Percentiles rank a stretch among this genome's conserved stretches.
Evolutionary conservation across 2,329 filamentous ascomycete genomes (phyloP).

Genomic region (Colletotrichum sp.): DNA sequence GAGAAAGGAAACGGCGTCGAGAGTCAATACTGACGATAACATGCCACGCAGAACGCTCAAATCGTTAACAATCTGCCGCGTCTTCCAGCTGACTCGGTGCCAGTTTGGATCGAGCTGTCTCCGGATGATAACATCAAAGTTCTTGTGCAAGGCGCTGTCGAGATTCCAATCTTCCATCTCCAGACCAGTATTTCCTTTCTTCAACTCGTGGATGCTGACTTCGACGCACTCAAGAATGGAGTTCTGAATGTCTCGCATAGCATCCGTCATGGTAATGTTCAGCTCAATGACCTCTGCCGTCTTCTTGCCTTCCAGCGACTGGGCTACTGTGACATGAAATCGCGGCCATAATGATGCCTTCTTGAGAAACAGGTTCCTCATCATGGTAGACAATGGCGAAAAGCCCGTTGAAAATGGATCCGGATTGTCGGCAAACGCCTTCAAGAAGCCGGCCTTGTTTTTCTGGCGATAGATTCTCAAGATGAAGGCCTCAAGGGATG

Average conservation of each 20-base stretch:
- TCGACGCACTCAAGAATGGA: slow-evolving; percentile 97
- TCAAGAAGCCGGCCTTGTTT: slow-evolving; percentile 93
- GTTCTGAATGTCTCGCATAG: slow-evolving; percentile 92
- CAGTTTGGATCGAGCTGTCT: slow-evolving; percentile 94
- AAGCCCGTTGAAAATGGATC: slow-evolving; percentile 91
- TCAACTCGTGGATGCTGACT: slow-evolving; percentile 90
- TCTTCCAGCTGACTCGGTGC: slow-evolving; percentile 96
- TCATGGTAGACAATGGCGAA: slow-evolving; percentile 84
- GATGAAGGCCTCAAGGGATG: slow-evolving; percentile 93
- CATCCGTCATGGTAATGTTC: slow-evolving; percentile 93
- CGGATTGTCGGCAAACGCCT: slow-evolving; percentile 93
- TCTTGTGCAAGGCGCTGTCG: slow-evolving; percentile 89
- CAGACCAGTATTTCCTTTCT: slow-evolving; percentile 86
- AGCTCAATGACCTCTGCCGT: slow-evolving; percentile 97
- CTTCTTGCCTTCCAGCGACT: slow-evolving; percentile 86
- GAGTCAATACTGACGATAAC: slow-evolving; percentile 80
- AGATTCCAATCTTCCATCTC: slow-evolving; percentile 98
- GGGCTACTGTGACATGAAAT: slow-evolving; percentile 89
- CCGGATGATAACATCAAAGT: slow-evolving; percentile 88
- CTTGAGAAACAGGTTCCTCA: slow-evolving; percentile 89
- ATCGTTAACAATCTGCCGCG: slow-evolving; percentile 91
- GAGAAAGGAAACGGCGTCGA: slow-evolving; percentile 90
- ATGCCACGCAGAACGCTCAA: slow-evolving; percentile 83
- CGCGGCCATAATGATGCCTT: slow-evolving; percentile 92
- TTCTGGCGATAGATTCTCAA: slow-evolving; percentile 91